These are phyloP conservation scores for Zygosaccharomyces bisporus DNA, from an alignment of 805 yeast genomes.

Conservation along the genomic window DNA sequence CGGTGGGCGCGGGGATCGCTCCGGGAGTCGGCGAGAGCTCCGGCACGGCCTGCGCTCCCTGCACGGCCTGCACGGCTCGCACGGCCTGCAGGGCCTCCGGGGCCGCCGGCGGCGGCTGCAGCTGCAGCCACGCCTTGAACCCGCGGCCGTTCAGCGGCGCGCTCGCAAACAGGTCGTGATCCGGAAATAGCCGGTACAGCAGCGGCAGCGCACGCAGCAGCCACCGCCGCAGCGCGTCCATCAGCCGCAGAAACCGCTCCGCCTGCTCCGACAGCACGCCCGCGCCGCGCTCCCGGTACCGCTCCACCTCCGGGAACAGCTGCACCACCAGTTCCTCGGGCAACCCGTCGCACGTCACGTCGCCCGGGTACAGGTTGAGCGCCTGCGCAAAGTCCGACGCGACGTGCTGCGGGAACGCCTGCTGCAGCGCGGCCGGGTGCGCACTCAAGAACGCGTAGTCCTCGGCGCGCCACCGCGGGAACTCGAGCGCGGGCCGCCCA, in stretches of 20 bases:
- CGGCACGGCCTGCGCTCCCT: not conserved
- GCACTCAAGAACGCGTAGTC: constrained; percentile 10
- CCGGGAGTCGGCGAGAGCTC: not conserved
- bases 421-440: constrained; percentile 2
- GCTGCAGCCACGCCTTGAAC: constrained; percentile 20
- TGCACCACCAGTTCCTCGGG: constrained; percentile 19
- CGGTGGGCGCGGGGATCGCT: not conserved
- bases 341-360: not conserved
- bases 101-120: not conserved
- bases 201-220: constrained; percentile 30
- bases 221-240: constrained; percentile 24
- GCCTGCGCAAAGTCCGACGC: constrained; percentile 22
- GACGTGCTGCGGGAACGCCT: constrained; percentile 22
- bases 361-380: constrained; percentile 1
- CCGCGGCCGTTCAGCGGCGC: constrained; percentile 25
- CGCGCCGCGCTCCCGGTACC: constrained; percentile 16
- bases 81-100: not conserved
- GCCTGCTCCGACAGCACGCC: constrained; percentile 17
- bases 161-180: constrained; percentile 31
- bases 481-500: constrained; percentile 15
- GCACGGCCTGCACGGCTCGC: too few relatives aligned
- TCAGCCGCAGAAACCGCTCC: constrained; percentile 20
- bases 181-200: constrained; percentile 29
- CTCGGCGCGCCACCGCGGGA: constrained; percentile 18
- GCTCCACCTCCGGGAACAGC: constrained; percentile 33